A percentile compares a stretch with the other conserved stretches of the same genome.
phyloP scores from a whole-genome alignment of 805 yeast species.

The Hanseniaspora lachancei region DNA sequence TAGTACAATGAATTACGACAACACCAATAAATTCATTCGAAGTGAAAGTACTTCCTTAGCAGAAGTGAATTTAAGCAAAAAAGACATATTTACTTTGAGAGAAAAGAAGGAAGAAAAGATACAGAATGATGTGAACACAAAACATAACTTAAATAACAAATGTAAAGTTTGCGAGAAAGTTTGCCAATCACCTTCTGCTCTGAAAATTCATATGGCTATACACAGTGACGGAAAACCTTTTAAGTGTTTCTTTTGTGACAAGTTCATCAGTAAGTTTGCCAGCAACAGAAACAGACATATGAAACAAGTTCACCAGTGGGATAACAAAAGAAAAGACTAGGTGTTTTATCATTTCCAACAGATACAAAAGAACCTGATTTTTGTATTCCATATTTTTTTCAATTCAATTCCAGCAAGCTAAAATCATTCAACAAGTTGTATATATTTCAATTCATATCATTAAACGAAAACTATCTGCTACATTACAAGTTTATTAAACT shows the following conservation, averaged over 20 bases:
- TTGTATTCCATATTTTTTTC: too few relatives aligned
- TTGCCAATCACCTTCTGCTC: constrained; percentile 11
- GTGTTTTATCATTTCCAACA: neutral
- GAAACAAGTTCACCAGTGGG: constrained; percentile 12
- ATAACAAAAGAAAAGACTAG: constrained; percentile 1
- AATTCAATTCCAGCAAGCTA: neutral
- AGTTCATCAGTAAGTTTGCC: constrained; percentile 10
- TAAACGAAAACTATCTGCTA: too few relatives aligned
- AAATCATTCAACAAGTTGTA: neutral
- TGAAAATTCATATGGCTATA: constrained; percentile 9
- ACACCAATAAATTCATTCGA: neutral
- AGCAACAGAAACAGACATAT: constrained; percentile 12
- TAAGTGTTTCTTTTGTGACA: constrained; percentile 7
- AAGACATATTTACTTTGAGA: neutral
- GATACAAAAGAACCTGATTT: too few relatives aligned
- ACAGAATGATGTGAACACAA: neutral
- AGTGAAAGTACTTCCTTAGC: neutral
- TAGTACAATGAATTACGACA: neutral
- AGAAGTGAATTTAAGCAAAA: neutral
- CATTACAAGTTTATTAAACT: too few relatives aligned
- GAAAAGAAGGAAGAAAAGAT: neutral
- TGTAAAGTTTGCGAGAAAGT: constrained; percentile 4
- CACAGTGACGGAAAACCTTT: constrained; percentile 10
- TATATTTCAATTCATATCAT: neutral
- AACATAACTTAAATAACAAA: neutral